phyloP scores from a whole-genome alignment of 2,329 filamentous ascomycete species.

The Epichloe festucae region DNA sequence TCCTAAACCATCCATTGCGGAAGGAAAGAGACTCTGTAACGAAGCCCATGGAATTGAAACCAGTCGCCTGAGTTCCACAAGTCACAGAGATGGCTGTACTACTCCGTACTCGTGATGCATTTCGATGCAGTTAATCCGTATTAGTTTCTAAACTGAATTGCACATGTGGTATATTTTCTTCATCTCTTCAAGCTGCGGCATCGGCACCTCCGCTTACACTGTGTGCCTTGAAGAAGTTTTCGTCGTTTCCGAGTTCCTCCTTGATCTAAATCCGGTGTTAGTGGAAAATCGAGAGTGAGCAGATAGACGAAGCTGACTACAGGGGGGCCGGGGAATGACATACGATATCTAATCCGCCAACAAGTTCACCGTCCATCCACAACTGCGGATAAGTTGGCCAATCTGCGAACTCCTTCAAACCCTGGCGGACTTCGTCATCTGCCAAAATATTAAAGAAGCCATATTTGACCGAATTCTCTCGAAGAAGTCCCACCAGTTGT shows the following conservation, averaged over 20 bases:
- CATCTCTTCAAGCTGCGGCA: constrained; percentile 19
- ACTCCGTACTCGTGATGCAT: background rate
- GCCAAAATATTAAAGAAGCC: constrained; percentile 99
- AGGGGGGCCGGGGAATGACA: constrained; percentile 24
- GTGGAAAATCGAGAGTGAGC: no score
- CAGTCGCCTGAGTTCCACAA: background rate
- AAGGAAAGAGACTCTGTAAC: background rate
- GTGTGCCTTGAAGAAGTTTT: constrained; percentile 70
- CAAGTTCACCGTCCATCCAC: constrained; percentile 80
- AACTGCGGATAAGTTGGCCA: constrained; percentile 97
- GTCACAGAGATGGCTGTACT: background rate
- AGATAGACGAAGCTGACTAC: background rate
- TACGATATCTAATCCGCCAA: constrained; percentile 93
- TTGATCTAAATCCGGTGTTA: constrained; percentile 52
- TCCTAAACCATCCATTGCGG: no score
- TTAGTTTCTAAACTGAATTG: background rate
- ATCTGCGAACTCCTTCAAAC: constrained; percentile 92
- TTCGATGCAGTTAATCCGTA: background rate
- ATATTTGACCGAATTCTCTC: constrained; percentile 86
- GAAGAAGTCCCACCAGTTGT: constrained; percentile 73
- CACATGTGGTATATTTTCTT: background rate
- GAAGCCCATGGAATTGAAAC: background rate
- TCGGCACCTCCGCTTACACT: constrained; percentile 36
- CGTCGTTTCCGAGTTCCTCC: constrained; percentile 77
- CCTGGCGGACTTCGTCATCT: constrained; percentile 92